Evolutionary conservation across 1,284 basidiomycete species (phyloP), one percentile per base, ranked within the genome.

Genomic region (Apiotrichum laibachii): DNA sequence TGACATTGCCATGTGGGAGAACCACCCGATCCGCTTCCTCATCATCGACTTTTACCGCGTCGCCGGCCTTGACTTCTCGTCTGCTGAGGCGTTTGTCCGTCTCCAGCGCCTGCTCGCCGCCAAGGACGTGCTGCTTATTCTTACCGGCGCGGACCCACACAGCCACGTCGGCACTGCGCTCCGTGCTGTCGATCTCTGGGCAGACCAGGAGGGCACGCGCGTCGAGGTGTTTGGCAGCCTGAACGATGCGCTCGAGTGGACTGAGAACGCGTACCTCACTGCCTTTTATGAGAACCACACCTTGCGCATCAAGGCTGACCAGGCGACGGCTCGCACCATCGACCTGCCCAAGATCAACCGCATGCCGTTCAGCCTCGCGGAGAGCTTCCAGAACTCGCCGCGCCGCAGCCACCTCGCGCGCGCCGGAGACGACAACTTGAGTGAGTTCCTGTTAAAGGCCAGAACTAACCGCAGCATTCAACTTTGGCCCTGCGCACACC

Each of bases 211-310:
- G 57, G 84, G 85, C 0, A 83, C 84, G 0, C 67, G 74, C 35
- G 90, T 94, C 5, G 92, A 96, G 77, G 79, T 94, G 16, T 96
- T 97, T 72, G 82, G 82, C 56, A 86, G 84, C 9, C 82, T 95
- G 65, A 93, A 90, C 71, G 91, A 97, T 72, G 94, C 93, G 0
- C 84, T 98, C 79, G 94, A 98, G 78, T 97, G 91, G 92, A 93
- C 88, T 0, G 91, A 93, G 77, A 92, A 92, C 76, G 86, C 85
- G 0, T 92, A 93, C 77, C 72, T 94, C 16, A 77, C 77, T 8
- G 77, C 77, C 22, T 79, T 77, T 61, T 79, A 78, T 59, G 73
- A 75, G 50, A 73, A 69, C 60, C 72, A 71, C 51, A 61, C 18
- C 11, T 11, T 59, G 39, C 37, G 46, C 16, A 42, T 57, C 19